phyloP scores from a whole-genome alignment of 345 rosid genomes.

The Brassica cretica region DNA sequence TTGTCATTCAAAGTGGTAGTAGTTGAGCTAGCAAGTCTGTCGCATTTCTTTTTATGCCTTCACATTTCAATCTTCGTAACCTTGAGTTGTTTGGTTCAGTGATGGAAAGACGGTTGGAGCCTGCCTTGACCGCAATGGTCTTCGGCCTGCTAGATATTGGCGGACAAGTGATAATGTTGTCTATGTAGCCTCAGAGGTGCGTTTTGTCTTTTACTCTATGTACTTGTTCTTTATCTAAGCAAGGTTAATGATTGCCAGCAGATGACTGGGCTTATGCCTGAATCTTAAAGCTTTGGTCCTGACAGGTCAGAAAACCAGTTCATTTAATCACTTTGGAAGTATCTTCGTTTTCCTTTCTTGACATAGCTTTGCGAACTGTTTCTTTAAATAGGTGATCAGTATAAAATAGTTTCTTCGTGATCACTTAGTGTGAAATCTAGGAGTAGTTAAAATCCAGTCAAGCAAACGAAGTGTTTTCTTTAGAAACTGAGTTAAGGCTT shows the following conservation, averaged over 20 bases:
- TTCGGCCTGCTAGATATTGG: constrained; percentile 99
- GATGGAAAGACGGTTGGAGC: constrained; percentile 99
- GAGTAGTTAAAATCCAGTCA: neutral
- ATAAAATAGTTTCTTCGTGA: constrained; percentile 16
- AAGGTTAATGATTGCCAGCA: constrained; percentile 32
- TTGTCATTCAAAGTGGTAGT: constrained; percentile 15
- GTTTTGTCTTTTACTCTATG: constrained; percentile 35
- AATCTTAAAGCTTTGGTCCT: constrained; percentile 23
- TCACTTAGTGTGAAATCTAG: constrained; percentile 6
- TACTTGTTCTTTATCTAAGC: constrained; percentile 26
- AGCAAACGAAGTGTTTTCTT: neutral
- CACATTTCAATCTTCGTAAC: constrained; percentile 14
- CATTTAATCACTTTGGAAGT: neutral
- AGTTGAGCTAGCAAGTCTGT: constrained; percentile 18
- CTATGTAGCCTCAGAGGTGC: constrained; percentile 98
- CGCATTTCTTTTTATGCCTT: constrained; percentile 13
- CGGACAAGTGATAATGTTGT: constrained; percentile 91
- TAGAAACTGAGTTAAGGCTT: constrained; percentile 5
- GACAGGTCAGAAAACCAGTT: constrained; percentile 39
- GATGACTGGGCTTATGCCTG: constrained; percentile 30
- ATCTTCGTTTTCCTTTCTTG: constrained; percentile 5
- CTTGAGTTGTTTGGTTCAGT: constrained; percentile 50
- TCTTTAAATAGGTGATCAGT: constrained; percentile 7
- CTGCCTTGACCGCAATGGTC: constrained; percentile 97
- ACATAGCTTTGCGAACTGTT: neutral